Evolutionary conservation across 1,139 yeast species (phyloP), one percentile per base, ranked within the genome.

Genomic region (Yamadazyma dendronema): DNA sequence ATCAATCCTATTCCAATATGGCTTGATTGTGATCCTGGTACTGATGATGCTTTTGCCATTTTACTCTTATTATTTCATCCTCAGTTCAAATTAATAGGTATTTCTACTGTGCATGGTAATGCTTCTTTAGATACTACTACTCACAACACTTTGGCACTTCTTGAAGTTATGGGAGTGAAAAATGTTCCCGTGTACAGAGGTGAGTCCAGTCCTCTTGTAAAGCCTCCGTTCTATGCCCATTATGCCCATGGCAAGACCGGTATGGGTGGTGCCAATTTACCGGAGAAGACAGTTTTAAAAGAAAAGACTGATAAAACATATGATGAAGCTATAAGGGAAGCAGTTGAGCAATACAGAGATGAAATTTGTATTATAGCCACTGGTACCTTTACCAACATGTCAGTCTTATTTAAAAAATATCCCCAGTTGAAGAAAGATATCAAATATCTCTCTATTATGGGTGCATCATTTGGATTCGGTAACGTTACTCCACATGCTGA

Each of bases 1-100:
- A 16, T 33, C 14, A 35, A 38, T 11, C 31, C 46, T 17, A 37
- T 82, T 15, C 90, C 90, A 1, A 52, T 86, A 5, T 85, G 96
- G 96, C 58, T 88, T n/a, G 96, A 88, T 61, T 88, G 96, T 55
- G 96, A 88, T 55, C 95, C 96, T 0, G 96, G 96, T 2, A 92
- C 85, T 51, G 96, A 88, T 55, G 97, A 88, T 53, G 85, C 88
- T 2, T 75, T 86, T 36, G 96, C 95, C 8, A 67, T 88, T 6
- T 62, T 85, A 14, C 50, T 88, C 28, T 77, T 86, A 0, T 63
- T 78, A 4, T 79, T 73, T 53, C 73, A 78, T 44, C 85, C 85
- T 0, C 61, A 70, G 28, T 77, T 81, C 54, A 55, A 78, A 9
- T 61, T 88, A 8, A 56, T 84, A 3, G 96, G 95, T 1, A 73